Percentiles rank a stretch among this genome's conserved stretches.
Evolutionary conservation across 2,329 filamentous ascomycete genomes (phyloP).

Genomic region (Lachnellula suecica): DNA sequence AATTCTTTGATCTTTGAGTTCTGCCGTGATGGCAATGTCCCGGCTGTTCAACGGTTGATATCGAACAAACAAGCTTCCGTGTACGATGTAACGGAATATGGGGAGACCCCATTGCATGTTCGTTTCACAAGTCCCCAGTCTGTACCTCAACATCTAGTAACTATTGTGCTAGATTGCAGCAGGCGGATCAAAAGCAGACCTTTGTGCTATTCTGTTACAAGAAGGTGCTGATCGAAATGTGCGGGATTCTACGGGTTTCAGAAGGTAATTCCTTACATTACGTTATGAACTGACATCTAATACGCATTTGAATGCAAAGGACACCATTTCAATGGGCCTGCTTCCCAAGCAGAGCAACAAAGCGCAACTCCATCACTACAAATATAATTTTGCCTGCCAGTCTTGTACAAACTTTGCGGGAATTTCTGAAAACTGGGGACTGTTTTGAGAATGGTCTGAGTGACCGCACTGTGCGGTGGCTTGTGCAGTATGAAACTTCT

Average conservation of each 20-base stretch:
- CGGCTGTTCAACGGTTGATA: conserved; percentile 1
- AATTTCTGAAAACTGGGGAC: too few species aligned
- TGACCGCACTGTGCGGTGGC: too few species aligned
- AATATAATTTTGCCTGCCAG: too few species aligned
- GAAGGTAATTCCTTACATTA: neutral
- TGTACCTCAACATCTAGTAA: neutral
- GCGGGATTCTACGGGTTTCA: neutral
- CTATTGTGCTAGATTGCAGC: neutral
- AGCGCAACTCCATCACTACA: too few species aligned
- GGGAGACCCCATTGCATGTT: conserved; percentile 2
- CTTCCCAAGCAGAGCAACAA: too few species aligned
- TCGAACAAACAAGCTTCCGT: conserved; percentile 4
- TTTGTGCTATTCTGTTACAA: neutral
- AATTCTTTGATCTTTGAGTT: conserved; percentile 13
- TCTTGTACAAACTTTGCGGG: too few species aligned
- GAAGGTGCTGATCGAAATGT: neutral
- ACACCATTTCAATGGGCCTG: too few species aligned
- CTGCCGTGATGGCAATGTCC: conserved; percentile 8
- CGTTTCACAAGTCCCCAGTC: neutral
- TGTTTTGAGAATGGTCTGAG: too few species aligned
- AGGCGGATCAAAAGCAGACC: neutral
- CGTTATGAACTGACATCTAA: neutral
- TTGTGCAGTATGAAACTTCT: too few species aligned
- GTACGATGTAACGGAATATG: neutral
- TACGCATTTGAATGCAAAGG: neutral